Base-by-base conservation (phyloP, 192 early-diverging fungal genomes). In the Backusella circina region DNA sequence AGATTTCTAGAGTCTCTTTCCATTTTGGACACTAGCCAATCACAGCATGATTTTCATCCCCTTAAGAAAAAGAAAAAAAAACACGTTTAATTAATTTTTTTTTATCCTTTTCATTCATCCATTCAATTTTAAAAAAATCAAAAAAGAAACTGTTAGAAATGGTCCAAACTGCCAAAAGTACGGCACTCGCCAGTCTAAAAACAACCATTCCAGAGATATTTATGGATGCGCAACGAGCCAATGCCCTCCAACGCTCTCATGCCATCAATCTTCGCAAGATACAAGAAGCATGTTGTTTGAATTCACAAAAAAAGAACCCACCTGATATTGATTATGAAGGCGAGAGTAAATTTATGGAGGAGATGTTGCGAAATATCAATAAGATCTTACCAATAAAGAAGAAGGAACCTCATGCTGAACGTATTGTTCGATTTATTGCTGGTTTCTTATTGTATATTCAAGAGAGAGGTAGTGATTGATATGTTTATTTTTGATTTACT, bases 281-380 rank as follows among this genome's bases (percentile, higher is more conserved):
- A 41, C 73, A 74, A 90, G 77, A 88, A 91, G 70, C 90, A 88
- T n/a, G 86, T 90, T 38, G 87, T 51, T n/a, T 82, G 0, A 72
- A 87, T 30, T 90, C 89, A 64, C 39, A 10, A 6, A n/a, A 15
- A 4, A 80, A 84, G 28, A 83, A 67, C 71, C 81, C 16, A 0
- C 70, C 86, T 16, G 67, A 76, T 47, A 76, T 82, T 26, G 71
- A 82, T 50, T 37, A 23, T 44, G 77, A 77, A 6, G 91, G 90
- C 32, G 93, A 95, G 72, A 76, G 78, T n/a, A 84, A 82, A 16
- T 91, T 96, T 79, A 91, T 91, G 70, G 79, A 89, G 33, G 93
- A 94, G 79, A 88, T 93, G 76, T 84, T 91, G n/a, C 86, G 90
- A 70, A 95, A 94, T 79, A 80, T 96, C 13, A 92, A 93, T 79